phyloP scores from a whole-genome alignment of 2,329 filamentous ascomycete genomes.

The Penicillium brevicompactum region DNA sequence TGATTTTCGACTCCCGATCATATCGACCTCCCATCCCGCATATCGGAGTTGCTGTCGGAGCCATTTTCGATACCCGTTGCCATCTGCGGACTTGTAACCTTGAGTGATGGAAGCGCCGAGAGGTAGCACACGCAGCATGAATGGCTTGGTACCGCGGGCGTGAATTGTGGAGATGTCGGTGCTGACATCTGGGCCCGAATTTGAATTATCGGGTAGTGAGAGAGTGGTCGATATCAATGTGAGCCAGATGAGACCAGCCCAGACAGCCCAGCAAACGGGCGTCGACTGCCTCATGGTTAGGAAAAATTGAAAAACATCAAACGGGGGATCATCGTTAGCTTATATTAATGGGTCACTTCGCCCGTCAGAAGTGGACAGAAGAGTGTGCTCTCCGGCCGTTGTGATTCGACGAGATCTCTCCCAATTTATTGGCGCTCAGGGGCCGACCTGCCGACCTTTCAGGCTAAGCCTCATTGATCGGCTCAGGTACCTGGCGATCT shows the following conservation, averaged over 20 bases:
- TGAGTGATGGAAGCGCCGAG: constrained; percentile 43
- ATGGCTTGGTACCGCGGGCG: constrained; percentile 8
- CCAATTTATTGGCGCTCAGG: neutral
- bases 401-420: constrained; percentile 1
- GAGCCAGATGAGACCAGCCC: constrained; percentile 9
- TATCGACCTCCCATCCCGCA: constrained; percentile 30
- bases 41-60: constrained; percentile 39
- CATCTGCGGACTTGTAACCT: constrained; percentile 33
- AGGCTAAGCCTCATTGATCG: constrained; percentile 3
- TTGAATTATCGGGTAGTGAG: neutral
- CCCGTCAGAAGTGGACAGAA: constrained; percentile 2
- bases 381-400: neutral
- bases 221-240: neutral
- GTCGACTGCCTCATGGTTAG: constrained; percentile 7
- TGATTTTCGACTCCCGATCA: constrained; percentile 27
- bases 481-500: neutral
- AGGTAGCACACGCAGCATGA: constrained; percentile 23
- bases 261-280: constrained; percentile 7
- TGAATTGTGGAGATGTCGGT: neutral
- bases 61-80: constrained; percentile 44
- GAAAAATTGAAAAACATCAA: neutral
- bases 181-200: neutral
- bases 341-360: neutral
- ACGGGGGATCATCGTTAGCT: neutral
- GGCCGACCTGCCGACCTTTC: neutral